Evolutionary conservation across 192 early-diverging fungal genomes (phyloP).

Genomic region (Chytriomyces sp.): DNA sequence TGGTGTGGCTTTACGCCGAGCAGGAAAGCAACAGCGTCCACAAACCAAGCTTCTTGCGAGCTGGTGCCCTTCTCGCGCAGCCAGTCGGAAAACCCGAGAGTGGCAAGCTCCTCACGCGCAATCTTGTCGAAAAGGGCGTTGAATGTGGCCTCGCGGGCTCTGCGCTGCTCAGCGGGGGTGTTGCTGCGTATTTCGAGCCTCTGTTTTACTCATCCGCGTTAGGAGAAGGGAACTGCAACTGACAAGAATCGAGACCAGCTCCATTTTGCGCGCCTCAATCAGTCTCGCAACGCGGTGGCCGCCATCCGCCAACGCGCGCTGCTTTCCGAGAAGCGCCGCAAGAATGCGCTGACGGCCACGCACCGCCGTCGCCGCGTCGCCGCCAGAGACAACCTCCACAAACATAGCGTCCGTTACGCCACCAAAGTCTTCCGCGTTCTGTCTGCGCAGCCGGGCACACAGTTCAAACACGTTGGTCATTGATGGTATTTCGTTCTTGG

Average conservation of each 20-base stretch:
- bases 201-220: not conserved
- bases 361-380: not conserved
- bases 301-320: not conserved
- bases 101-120: not conserved
- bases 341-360: conserved; percentile 11
- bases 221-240: not conserved
- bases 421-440: not conserved
- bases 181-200: conserved; percentile 7
- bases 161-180: not conserved
- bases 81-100: conserved; percentile 7
- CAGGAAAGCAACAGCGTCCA: conserved; percentile 4
- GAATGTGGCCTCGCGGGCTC: not conserved
- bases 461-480: conserved; percentile 1
- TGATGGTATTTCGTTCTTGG: too few relatives aligned
- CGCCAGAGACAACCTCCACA: conserved; percentile 2
- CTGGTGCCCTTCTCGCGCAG: not conserved
- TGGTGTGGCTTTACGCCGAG: not conserved
- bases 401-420: conserved; percentile 14
- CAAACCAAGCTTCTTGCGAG: not conserved
- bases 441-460: not conserved
- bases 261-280: conserved; percentile 6
- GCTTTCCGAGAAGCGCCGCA: not conserved
- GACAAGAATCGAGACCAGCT: not conserved
- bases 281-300: not conserved
- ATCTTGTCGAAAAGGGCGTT: conserved; percentile 5